Percentiles rank a stretch among this genome's conserved stretches.
Evolutionary conservation across 148 eudicot species (phyloP).

Genomic region (Camellia japonica): DNA sequence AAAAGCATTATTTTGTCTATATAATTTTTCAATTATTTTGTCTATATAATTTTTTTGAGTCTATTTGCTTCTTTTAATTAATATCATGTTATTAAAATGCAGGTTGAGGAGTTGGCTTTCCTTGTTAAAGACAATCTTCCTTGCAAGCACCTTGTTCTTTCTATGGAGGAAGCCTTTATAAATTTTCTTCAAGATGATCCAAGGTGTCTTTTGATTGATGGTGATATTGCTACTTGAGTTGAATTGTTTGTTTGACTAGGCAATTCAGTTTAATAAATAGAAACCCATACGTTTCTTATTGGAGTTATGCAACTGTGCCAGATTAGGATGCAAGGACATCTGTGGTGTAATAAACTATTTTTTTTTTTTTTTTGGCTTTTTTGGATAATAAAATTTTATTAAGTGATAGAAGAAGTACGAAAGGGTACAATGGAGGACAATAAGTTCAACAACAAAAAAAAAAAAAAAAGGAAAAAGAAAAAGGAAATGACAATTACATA

Average conservation of each 20-base stretch:
- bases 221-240: not conserved
- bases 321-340: not conserved
- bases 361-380: too few relatives aligned
- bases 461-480: too few relatives aligned
- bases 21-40: too few relatives aligned
- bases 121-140: conserved; percentile 78
- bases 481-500: too few relatives aligned
- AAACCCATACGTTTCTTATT: not conserved
- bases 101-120: conserved; percentile 97
- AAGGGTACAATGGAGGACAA: too few relatives aligned
- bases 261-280: not conserved
- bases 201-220: conserved; percentile 42
- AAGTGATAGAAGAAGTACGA: too few relatives aligned
- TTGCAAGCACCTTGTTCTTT: conserved; percentile 83
- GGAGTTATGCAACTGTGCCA: not conserved
- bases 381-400: too few relatives aligned
- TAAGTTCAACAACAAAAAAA: too few relatives aligned
- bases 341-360: not conserved
- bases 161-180: conserved; percentile 73
- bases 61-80: not conserved
- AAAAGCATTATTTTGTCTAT: too few relatives aligned
- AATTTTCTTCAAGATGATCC: conserved; percentile 67
- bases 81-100: conserved; percentile 17
- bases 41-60: not conserved
- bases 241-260: not conserved